These are phyloP conservation scores for Vararia minispora DNA, from an alignment of 768 basidiomycete species.

Conservation along the genomic window DNA sequence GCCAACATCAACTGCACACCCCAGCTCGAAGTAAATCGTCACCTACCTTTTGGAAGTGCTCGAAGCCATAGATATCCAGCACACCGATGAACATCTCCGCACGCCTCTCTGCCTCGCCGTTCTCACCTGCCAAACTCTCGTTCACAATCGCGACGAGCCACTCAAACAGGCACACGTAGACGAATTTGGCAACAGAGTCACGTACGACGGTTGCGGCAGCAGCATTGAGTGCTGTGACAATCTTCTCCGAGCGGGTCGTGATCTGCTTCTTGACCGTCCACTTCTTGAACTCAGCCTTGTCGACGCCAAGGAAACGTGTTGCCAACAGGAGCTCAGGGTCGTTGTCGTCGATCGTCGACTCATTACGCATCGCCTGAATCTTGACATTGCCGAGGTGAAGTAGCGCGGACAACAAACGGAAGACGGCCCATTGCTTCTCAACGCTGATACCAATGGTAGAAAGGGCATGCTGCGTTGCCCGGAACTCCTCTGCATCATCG, in stretches of 20 bases:
- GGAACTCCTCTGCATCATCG: conserved; percentile 94
- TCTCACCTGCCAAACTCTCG: conserved; percentile 92
- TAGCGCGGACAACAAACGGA: conserved; percentile 83
- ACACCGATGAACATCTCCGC: conserved; percentile 99
- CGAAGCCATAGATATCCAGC: conserved; percentile 94
- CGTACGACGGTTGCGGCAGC: conserved; percentile 89
- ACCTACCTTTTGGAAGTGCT: conserved; percentile 87
- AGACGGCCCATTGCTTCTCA: conserved; percentile 97
- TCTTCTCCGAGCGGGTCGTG: conserved; percentile 89
- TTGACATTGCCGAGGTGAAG: conserved; percentile 98
- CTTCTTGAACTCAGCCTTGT: conserved; percentile 89
- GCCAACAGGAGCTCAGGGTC: conserved; percentile 74
- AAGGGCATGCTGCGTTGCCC: conserved; percentile 85
- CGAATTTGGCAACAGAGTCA: conserved; percentile 96
- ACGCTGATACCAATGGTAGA: conserved; percentile 97
- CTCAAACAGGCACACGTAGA: conserved; percentile 97
- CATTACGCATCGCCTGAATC: conserved; percentile 68
- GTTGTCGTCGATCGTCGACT: conserved; percentile 74
- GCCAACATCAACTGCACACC: neutral
- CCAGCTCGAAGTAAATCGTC: neutral
- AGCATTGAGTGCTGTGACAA: conserved; percentile 75
- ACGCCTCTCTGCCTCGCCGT: conserved; percentile 76
- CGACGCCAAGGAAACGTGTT: conserved; percentile 84
- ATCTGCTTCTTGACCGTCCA: conserved; percentile 99
- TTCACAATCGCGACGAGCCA: conserved; percentile 98